Evolutionary conservation across 169 alveolate species (phyloP).

Genomic region (Miamiensis avidus): DNA sequence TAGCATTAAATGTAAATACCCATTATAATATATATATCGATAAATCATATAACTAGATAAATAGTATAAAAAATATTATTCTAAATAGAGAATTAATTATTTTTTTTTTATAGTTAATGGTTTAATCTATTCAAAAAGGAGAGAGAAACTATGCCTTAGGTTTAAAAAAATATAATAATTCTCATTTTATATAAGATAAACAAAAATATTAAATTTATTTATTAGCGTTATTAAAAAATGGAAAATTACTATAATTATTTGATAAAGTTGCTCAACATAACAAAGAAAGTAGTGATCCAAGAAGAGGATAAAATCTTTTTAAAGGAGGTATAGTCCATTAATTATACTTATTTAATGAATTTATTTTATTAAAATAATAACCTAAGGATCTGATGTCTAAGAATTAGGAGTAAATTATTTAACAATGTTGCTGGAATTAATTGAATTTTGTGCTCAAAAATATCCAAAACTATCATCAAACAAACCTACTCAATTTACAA

Average conservation of each 20-base stretch:
- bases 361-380: too few relatives aligned
- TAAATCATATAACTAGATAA: too few relatives aligned
- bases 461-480: background rate
- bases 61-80: too few relatives aligned
- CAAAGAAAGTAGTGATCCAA: background rate
- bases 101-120: too few relatives aligned
- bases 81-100: too few relatives aligned
- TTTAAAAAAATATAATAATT: too few relatives aligned
- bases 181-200: too few relatives aligned
- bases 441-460: background rate
- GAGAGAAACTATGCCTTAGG: too few relatives aligned
- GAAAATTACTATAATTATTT: background rate
- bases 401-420: background rate
- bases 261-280: background rate
- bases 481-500: background rate
- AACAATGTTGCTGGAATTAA: background rate
- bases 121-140: too few relatives aligned
- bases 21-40: too few relatives aligned
- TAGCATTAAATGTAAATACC: too few relatives aligned
- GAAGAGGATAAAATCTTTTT: background rate
- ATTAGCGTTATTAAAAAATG: background rate
- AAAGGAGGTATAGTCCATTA: background rate
- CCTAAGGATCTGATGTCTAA: background rate
- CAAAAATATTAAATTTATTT: too few relatives aligned
- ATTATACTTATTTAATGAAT: background rate